Evolutionary conservation across 2,329 filamentous ascomycete species (phyloP), one percentile per base, ranked within the genome.

Genomic region (Magnaporthiopsis poae): DNA sequence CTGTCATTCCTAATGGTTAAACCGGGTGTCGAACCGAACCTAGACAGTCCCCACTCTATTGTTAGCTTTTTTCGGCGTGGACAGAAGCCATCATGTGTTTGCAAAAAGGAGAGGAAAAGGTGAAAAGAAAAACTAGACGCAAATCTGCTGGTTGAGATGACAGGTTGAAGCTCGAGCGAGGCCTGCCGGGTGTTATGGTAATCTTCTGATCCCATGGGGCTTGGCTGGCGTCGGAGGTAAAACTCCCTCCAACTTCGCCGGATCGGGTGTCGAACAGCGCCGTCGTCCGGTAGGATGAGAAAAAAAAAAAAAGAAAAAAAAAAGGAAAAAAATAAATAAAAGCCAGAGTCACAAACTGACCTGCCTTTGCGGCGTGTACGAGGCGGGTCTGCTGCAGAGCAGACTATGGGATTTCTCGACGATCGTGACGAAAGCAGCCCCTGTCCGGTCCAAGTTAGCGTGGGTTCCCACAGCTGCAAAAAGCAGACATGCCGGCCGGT

Each of bases 1-100:
- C 29, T 36, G 61, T 62, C 61, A 62, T 62, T 29, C 29, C 61
- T 33, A 62, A 13, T 21, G 33, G 31, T 62, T 33, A 62, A 39
- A 33, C 21, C 21, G 13, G 21, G n/a, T n/a, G 46, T 8, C 46
- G 31, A 31, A 31, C 31, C 31, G 31, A 56, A 56, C 21, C 46
- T 56, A 56, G 21, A 21, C 46, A 9, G 46, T n/a, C 18, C 31
- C 39, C 46, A n/a, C 18, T 21, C 46, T 5, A 56, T 56, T 56
- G 21, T 56, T 25, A 56, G 46, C n/a, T 25, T n/a, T 56, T 9
- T 56, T 25, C 46, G 9, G 18, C 46, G 8, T 11, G 46, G 7
- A 18, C 39, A 15, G 13, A 25, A 11, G 46, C 5, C n/a, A 56
- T n/a, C 46, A 25, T 11, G 7, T 18, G 18, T 5, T 21, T 52